phyloP scores from a whole-genome alignment of 202 grass and related monocot species.

The Saccharum hybrid region DNA sequence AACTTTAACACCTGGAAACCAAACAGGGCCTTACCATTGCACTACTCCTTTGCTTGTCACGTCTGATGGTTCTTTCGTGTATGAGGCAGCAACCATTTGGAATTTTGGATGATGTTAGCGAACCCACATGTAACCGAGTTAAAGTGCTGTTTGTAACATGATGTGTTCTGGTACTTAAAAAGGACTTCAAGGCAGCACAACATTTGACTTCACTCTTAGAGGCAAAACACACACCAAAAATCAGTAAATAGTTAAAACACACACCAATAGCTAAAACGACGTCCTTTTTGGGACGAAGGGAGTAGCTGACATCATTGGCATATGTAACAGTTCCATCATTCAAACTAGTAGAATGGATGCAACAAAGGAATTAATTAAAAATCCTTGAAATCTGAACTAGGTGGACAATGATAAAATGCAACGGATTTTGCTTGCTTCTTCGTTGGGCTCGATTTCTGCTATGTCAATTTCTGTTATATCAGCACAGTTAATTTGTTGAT shows the following conservation, averaged over 20 bases:
- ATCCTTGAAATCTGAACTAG: background rate
- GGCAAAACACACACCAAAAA: background rate
- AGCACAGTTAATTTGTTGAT: background rate
- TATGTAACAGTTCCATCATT: constrained; percentile 1
- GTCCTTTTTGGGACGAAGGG: no score
- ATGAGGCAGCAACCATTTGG: no score
- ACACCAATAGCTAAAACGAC: no score
- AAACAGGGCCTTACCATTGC: no score
- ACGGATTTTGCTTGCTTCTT: background rate
- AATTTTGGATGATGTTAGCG: no score
- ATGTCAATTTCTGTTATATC: constrained; percentile 19
- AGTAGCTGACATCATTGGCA: background rate
- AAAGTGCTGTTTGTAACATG: background rate
- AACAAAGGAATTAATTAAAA: background rate
- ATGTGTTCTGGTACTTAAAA: background rate
- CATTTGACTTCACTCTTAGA: background rate
- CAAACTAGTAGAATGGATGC: constrained; percentile 11
- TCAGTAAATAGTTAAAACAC: background rate
- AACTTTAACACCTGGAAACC: no score
- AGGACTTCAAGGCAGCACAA: background rate
- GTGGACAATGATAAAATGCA: background rate
- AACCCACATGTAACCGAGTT: background rate
- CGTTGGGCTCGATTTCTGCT: background rate
- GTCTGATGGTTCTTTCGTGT: no score
- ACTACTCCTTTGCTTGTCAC: no score